Conservation (phyloP, 108 stramenopile species). For the Tribonema minus region DNA sequence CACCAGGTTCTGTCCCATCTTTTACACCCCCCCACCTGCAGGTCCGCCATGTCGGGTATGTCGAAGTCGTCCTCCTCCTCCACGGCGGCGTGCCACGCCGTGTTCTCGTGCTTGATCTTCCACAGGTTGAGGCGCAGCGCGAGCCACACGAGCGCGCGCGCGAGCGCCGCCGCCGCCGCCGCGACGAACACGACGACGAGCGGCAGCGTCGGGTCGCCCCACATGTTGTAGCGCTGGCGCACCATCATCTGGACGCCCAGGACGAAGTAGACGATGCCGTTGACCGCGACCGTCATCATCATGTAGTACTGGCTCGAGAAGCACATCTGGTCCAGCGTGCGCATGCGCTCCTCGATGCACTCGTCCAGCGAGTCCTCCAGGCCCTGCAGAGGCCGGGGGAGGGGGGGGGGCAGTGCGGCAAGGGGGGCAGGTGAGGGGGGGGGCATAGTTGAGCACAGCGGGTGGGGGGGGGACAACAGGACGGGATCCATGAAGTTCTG, state of each 20-base stretch:
- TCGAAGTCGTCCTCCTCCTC: constrained; percentile 56
- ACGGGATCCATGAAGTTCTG: too few relatives aligned
- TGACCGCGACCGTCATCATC: constrained; percentile 67
- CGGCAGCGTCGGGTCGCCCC: constrained; percentile 67
- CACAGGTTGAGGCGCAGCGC: constrained; percentile 65
- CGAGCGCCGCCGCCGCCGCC: constrained; percentile 36
- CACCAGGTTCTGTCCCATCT: too few relatives aligned
- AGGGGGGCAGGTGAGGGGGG: too few relatives aligned
- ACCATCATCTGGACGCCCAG: constrained; percentile 71
- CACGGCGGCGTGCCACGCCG: constrained; percentile 59
- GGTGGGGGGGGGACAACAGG: too few relatives aligned
- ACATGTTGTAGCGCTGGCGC: constrained; percentile 65
- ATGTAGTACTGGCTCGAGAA: constrained; percentile 77
- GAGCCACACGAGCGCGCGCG: constrained; percentile 50
- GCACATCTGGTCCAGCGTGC: constrained; percentile 70
- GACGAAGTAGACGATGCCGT: constrained; percentile 70
- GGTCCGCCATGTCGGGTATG: constrained; percentile 43
- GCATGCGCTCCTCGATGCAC: constrained; percentile 69
- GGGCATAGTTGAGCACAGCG: too few relatives aligned
- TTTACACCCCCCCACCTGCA: too few relatives aligned
- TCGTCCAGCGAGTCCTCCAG: constrained; percentile 68
- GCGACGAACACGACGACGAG: constrained; percentile 53
- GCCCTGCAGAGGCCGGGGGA: constrained; percentile 20
- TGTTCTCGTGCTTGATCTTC: constrained; percentile 67
- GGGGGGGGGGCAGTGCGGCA: too few relatives aligned